phyloP scores from a whole-genome alignment of 2,329 filamentous ascomycete species.

The Sclerotinia spermophila region DNA sequence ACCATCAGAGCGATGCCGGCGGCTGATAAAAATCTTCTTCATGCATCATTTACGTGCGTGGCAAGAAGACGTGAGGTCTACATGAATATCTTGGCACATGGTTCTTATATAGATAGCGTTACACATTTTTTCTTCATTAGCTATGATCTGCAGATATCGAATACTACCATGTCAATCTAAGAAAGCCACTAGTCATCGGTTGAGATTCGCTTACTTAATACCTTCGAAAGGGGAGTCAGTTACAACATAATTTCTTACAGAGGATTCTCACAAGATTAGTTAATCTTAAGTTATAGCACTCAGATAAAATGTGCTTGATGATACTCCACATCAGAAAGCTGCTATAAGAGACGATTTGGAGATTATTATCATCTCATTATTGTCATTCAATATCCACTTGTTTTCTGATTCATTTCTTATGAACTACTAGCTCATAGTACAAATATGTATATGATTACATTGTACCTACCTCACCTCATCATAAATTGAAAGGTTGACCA shows the following conservation, averaged over 20 bases:
- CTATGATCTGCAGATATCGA: neutral
- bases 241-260: neutral
- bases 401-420: neutral
- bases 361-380: neutral
- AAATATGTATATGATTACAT: neutral
- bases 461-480: neutral
- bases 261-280: neutral
- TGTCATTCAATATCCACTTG: neutral
- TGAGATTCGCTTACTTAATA: neutral
- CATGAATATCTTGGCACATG: neutral
- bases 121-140: neutral
- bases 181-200: neutral
- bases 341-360: neutral
- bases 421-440: neutral
- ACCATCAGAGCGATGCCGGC: constrained; percentile 1
- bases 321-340: neutral
- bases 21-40: constrained; percentile 1
- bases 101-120: neutral
- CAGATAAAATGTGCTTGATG: neutral
- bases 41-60: constrained; percentile 2
- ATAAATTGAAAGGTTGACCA: neutral
- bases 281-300: neutral
- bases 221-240: constrained; percentile 2
- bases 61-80: constrained; percentile 1
- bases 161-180: neutral